A percentile compares a stretch with the other conserved stretches of the same genome.
These are phyloP conservation scores for Laburnicola sp. DNA, from an alignment of 2,329 filamentous ascomycete genomes.

Conservation along the genomic window DNA sequence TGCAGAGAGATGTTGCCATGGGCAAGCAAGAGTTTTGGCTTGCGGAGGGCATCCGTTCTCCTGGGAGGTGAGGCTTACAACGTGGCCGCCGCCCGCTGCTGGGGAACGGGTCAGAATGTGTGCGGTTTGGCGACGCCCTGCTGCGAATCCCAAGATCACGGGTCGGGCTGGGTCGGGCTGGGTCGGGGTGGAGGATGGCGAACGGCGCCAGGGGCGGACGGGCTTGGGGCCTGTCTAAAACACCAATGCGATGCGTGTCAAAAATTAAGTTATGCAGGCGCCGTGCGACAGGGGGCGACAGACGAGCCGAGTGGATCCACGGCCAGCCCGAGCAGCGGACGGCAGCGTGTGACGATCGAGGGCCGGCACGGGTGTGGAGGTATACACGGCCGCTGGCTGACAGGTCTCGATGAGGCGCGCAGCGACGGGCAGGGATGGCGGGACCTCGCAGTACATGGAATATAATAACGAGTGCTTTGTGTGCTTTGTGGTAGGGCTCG, in stretches of 20 bases:
- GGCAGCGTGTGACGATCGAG: slow-evolving; percentile 2
- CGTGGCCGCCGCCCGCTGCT: slow-evolving; percentile 33
- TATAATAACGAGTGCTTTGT: too few relatives aligned
- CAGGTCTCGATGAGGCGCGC: too few relatives aligned
- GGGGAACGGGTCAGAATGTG: slow-evolving; percentile 13
- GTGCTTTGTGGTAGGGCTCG: too few relatives aligned
- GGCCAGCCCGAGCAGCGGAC: slow-evolving; percentile 26
- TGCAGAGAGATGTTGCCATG: not conserved
- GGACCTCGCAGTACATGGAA: too few relatives aligned
- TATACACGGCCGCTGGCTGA: not conserved
- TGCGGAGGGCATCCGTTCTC: slow-evolving; percentile 7
- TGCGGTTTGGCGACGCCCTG: slow-evolving; percentile 19
- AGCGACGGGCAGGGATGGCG: too few relatives aligned
- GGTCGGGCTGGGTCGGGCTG: slow-evolving; percentile 37
- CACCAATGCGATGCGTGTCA: slow-evolving; percentile 28
- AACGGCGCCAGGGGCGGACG: slow-evolving; percentile 24
- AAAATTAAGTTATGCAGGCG: slow-evolving; percentile 31
- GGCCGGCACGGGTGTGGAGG: slow-evolving; percentile 1
- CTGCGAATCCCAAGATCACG: slow-evolving; percentile 34
- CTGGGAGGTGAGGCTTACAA: slow-evolving; percentile 33
- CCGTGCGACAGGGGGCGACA: slow-evolving; percentile 28
- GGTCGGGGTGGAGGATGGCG: slow-evolving; percentile 21
- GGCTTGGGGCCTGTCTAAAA: slow-evolving; percentile 19
- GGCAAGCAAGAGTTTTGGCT: not conserved
- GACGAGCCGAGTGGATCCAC: slow-evolving; percentile 24